phyloP scores from a whole-genome alignment of 2,329 filamentous ascomycete species.

The Pseudogymnoascus sp. region DNA sequence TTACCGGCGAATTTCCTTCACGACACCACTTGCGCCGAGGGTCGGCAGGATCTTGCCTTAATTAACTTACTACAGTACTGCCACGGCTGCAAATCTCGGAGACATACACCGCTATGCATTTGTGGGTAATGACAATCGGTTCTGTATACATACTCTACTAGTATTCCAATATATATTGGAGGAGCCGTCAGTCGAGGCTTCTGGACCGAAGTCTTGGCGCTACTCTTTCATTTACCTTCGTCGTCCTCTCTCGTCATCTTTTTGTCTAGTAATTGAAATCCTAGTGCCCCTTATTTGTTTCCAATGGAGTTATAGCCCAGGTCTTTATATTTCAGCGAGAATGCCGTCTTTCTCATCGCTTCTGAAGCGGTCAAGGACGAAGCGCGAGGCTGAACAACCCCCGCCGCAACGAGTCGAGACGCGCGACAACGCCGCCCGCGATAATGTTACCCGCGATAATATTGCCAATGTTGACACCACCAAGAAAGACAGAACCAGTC shows the following conservation, averaged over 20 bases:
- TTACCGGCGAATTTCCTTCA: neutral
- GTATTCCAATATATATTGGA: neutral
- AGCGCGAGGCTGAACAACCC: slow-evolving; percentile 15
- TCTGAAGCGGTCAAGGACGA: slow-evolving; percentile 19
- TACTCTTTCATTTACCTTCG: neutral
- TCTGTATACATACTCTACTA: neutral
- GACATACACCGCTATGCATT: neutral
- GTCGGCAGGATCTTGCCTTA: neutral
- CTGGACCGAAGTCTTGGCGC: slow-evolving; percentile 5
- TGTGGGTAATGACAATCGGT: neutral
- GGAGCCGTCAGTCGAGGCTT: neutral
- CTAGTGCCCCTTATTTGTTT: neutral
- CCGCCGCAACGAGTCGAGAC: neutral
- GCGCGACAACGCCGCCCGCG: neutral
- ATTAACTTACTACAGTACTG: neutral
- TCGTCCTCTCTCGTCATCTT: neutral
- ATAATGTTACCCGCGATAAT: neutral
- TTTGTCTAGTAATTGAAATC: neutral
- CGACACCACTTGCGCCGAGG: neutral
- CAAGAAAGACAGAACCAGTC: neutral
- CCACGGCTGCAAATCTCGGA: neutral
- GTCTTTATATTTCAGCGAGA: neutral
- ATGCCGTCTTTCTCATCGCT: slow-evolving; percentile 27
- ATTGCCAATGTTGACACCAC: neutral
- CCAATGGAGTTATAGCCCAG: slow-evolving; percentile 8